Evolutionary conservation across 2,329 filamentous ascomycete species (phyloP), one percentile per base, ranked within the genome.

Genomic region (Fusarium keratoplasticum): DNA sequence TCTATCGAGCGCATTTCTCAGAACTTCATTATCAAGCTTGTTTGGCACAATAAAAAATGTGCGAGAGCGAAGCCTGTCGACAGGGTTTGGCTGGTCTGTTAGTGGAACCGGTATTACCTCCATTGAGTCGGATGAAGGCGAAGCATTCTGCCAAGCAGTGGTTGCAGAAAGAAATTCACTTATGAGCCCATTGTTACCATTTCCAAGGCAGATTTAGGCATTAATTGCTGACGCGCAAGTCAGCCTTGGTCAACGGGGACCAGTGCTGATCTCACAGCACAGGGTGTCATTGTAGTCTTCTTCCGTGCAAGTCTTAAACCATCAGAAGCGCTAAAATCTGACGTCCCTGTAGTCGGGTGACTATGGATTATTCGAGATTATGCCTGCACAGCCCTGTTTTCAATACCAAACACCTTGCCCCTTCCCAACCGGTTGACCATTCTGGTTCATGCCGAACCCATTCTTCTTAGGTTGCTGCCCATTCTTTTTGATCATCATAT

Each of bases 1-100:
- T 1, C 33, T 14, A n/a, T 72, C 55, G 1, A 72, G 54, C 2
- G 55, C 47, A 0, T 13, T 6, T 1, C 42, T 58, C 0, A 72
- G 38, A 1, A 29, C 13, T 0, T 61, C 54, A 2, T 36, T 58
- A 4, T 72, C 64, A 14, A 72, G 33, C 3, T 38, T 54, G 13
- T 62, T 38, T 8, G 36, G 27, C 2, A 40, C 22, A 11, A 72
- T 52, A 5, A 72, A 71, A n/a, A 72, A 71, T 1, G 64, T 64
- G 10, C 67, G 38, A 2, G 60, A 64, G 5, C 67, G 70, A 2
- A 72, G 68, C 0, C 52, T 61, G 2, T 47, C 22, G 2, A 72
- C n/a, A 0, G 64, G 67, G 7, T 40, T 70, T 1, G 60, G 60
- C 13, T 67, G 64, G 29, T 72, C 67, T 2, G 35, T 67, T 35